phyloP scores from a whole-genome alignment of 1,284 basidiomycete species.

The Ganoderma lingzhi region DNA sequence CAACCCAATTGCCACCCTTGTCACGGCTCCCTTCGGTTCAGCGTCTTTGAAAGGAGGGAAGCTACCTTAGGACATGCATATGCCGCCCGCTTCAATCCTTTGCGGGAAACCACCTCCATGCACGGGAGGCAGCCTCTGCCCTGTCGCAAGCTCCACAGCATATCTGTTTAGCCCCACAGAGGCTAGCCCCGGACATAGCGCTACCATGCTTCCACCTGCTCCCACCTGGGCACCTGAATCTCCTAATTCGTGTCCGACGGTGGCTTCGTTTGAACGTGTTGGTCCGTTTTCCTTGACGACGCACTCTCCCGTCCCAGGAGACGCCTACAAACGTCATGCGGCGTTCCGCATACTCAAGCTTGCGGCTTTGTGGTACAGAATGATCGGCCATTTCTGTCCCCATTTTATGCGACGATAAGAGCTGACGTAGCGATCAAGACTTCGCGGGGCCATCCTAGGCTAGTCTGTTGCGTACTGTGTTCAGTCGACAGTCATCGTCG shows the following conservation, averaged over 20 bases:
- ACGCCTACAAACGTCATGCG: neutral
- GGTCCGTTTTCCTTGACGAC: neutral
- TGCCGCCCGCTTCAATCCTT: neutral
- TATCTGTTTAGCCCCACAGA: neutral
- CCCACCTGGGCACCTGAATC: neutral
- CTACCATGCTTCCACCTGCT: neutral
- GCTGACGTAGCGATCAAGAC: neutral
- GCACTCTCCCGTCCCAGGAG: neutral
- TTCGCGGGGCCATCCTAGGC: neutral
- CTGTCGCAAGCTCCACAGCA: neutral
- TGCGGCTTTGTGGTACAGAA: neutral
- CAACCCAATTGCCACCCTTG: neutral
- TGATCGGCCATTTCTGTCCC: neutral
- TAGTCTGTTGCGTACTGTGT: slow-evolving; percentile 4
- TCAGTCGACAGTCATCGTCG: slow-evolving; percentile 11
- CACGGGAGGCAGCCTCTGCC: neutral
- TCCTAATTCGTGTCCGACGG: neutral
- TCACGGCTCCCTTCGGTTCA: neutral
- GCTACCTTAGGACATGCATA: neutral
- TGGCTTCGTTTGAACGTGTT: slow-evolving; percentile 4
- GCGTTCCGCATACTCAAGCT: neutral
- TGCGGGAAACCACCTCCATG: neutral
- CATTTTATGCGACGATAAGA: neutral
- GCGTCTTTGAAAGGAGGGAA: neutral
- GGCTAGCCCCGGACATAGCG: slow-evolving; percentile 3